Conservation (phyloP, 1,139 yeast genomes). For the Blastobotrys elegans region DNA sequence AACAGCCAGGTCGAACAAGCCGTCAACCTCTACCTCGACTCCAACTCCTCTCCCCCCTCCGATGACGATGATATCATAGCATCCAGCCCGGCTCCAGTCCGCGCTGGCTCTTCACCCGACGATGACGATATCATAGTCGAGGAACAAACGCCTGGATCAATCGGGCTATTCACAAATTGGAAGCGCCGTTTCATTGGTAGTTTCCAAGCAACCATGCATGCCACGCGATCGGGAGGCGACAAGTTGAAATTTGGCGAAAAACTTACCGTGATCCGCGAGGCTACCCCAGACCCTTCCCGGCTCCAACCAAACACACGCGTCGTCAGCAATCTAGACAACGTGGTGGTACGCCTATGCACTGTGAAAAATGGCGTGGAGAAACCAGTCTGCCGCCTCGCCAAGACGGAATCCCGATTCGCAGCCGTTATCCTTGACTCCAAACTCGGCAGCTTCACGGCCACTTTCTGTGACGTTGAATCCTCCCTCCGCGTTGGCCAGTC, state of each 20-base stretch:
- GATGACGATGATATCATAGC: conserved; percentile 3
- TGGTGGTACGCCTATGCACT: conserved; percentile 33
- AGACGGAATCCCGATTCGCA: conserved; percentile 62
- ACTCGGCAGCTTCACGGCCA: conserved; percentile 52
- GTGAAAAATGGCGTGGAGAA: conserved; percentile 48
- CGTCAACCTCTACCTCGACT: conserved; percentile 26
- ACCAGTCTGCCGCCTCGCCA: conserved; percentile 59
- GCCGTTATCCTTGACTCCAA: conserved; percentile 60
- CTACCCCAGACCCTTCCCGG: not conserved
- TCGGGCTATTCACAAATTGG: conserved; percentile 25
- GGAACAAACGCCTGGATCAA: conserved; percentile 4
- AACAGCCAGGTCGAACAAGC: conserved; percentile 26
- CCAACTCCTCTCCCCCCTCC: not conserved
- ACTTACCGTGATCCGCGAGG: conserved; percentile 36
- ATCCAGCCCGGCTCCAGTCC: not conserved
- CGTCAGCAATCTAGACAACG: conserved; percentile 24
- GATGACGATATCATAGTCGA: conserved; percentile 10
- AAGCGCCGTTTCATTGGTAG: conserved; percentile 55
- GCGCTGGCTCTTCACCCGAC: not conserved
- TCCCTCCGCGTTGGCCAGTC: conserved; percentile 69
- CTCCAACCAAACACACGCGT: conserved; percentile 8
- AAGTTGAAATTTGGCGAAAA: conserved; percentile 50
- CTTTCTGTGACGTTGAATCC: conserved; percentile 44
- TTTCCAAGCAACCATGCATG: conserved; percentile 71
- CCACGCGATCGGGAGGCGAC: conserved; percentile 65